Base-by-base conservation (phyloP, 371 early-diverging fungal species). In the Mortierella sp. region DNA sequence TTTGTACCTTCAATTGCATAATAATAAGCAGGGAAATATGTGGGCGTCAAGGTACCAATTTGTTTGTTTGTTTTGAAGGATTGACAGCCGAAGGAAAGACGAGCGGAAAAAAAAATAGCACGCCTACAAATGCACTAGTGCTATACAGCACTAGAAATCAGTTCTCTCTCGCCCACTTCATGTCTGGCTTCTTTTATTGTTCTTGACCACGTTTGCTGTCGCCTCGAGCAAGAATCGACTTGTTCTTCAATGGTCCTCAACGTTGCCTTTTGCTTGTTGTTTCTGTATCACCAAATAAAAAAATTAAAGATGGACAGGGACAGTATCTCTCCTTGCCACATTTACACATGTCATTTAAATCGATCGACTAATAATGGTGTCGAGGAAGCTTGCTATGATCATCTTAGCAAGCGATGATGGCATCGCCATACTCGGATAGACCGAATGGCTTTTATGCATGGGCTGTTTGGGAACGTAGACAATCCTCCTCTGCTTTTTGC, bases 181-280 rank as follows among this genome's bases (percentile, higher is more conserved):
- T 19, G 61, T 59, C 31, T 16, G 28, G 28, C 37, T 4, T 6
- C 2, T 61, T 19, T 61, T 19, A 5, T 37, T 21, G 2, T 40
- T 21, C 67, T 67, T 67, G 67, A 67, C 67, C 67, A 67, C 67
- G 67, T 67, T 67, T 67, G 67, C 67, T 67, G 40, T 67, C 54
- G 54, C 19, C n/a, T 54, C 37, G 34, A 61, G 19, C 37, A 37
- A 40, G 40, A 37, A 24, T 67, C 40, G 40, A 24, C 67, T 67
- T 54, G 54, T 54, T 19, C 24, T 16, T 31, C 10, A 40, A 24
- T 14, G 16, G 64, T 64, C 40, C 2, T 64, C 40, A 37, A 31
- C 64, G 6, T 37, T 37, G 2, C 67, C 9, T 0, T 21, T 54
- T 24, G 21, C 6, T 37, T 34, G 37, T 24, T 67, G 21, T 21